These are phyloP conservation scores for Phytophthora niederhauseri DNA, from an alignment of 352 stramenopile species.

Conservation along the genomic window DNA sequence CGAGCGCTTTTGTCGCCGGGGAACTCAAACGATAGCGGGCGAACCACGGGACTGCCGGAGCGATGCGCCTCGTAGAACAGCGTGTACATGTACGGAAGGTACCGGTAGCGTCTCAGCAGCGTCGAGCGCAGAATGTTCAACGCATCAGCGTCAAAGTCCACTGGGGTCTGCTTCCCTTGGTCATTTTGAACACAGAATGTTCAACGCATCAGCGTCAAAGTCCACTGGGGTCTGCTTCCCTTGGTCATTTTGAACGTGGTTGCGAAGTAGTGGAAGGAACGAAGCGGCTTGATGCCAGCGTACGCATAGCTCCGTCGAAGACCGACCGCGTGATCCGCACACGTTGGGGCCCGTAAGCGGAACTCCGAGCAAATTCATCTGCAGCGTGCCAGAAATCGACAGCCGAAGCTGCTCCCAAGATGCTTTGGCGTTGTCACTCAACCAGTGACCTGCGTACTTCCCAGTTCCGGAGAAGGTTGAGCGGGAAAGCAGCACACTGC, in stretches of 20 bases:
- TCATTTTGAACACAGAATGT: slow-evolving; percentile 60
- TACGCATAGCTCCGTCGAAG: slow-evolving; percentile 74
- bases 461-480: slow-evolving; percentile 78
- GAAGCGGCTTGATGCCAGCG: slow-evolving; percentile 84
- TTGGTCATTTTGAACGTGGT: slow-evolving; percentile 56
- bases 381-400: slow-evolving; percentile 70
- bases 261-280: slow-evolving; percentile 81
- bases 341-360: slow-evolving; percentile 73
- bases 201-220: slow-evolving; percentile 67
- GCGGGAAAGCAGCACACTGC: slow-evolving; percentile 70
- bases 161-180: slow-evolving; percentile 49
- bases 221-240: slow-evolving; percentile 63
- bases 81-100: slow-evolving; percentile 90
- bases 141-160: slow-evolving; percentile 70
- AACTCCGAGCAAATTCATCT: slow-evolving; percentile 84
- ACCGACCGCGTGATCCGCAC: slow-evolving; percentile 54
- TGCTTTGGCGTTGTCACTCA: slow-evolving; percentile 47
- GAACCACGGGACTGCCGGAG: slow-evolving; percentile 52
- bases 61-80: slow-evolving; percentile 68
- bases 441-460: slow-evolving; percentile 64
- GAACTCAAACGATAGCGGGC: slow-evolving; percentile 72
- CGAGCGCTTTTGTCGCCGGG: slow-evolving; percentile 44
- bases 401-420: slow-evolving; percentile 85
- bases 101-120: slow-evolving; percentile 66
- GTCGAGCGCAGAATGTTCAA: slow-evolving; percentile 69